Evolutionary conservation across 2,329 filamentous ascomycete species (phyloP).

Genomic region (Aspergillus brasiliensis): DNA sequence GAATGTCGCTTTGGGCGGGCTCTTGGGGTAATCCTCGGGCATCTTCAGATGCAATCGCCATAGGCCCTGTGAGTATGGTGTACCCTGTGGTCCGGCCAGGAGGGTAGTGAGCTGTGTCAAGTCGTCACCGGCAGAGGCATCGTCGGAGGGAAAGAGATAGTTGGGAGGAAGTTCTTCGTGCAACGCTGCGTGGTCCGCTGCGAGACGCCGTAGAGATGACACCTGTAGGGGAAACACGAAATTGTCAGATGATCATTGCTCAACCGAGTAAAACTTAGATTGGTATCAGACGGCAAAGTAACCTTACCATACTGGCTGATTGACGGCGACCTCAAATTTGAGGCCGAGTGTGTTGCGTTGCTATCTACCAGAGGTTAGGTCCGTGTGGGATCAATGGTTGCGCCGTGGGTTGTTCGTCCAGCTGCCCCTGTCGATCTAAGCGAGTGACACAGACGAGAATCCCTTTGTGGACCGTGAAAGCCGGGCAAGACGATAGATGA

Average conservation of each 20-base stretch:
- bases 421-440: neutral
- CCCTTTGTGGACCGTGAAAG: neutral
- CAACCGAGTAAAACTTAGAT: neutral
- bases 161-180: slow-evolving; percentile 62
- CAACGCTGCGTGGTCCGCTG: slow-evolving; percentile 60
- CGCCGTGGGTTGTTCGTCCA: neutral
- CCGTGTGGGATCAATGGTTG: neutral
- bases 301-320: slow-evolving; percentile 1
- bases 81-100: slow-evolving; percentile 61
- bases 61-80: slow-evolving; percentile 60
- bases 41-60: slow-evolving; percentile 64
- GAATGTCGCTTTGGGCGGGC: slow-evolving; percentile 59
- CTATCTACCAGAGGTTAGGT: neutral
- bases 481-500: neutral
- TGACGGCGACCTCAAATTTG: neutral
- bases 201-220: slow-evolving; percentile 57
- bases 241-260: neutral
- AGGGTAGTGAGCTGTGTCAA: slow-evolving; percentile 61
- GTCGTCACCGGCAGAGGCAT: slow-evolving; percentile 49
- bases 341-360: neutral
- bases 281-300: neutral
- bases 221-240: slow-evolving; percentile 21
- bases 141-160: slow-evolving; percentile 58
- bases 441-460: neutral
- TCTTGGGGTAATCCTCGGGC: slow-evolving; percentile 57